These are phyloP conservation scores for Pistacia integerrima DNA, from an alignment of 345 rosid species.

Conservation along the genomic window DNA sequence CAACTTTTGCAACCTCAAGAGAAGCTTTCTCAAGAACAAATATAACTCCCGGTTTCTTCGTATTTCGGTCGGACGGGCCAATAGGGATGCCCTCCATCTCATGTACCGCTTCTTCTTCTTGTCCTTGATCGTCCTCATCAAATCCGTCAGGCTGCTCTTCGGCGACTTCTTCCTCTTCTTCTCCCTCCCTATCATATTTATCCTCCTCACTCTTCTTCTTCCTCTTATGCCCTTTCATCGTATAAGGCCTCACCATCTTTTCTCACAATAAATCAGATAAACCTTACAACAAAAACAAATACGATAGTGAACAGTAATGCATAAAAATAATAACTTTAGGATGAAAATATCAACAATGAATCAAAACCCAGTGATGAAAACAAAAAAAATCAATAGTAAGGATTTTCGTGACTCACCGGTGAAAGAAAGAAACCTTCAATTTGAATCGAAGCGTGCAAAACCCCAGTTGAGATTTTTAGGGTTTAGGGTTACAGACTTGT, in stretches of 20 bases:
- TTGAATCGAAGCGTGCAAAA: too few species aligned
- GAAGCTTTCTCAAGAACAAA: constrained; percentile 89
- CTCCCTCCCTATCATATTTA: constrained; percentile 53
- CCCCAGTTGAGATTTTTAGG: too few species aligned
- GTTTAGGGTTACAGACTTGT: too few species aligned
- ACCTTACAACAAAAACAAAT: constrained; percentile 4
- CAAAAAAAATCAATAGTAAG: too few species aligned
- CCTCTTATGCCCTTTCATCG: constrained; percentile 60
- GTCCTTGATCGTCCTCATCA: constrained; percentile 28
- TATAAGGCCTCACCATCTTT: constrained; percentile 71
- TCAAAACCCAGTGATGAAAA: too few species aligned
- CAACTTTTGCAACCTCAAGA: constrained; percentile 94
- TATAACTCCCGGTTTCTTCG: constrained; percentile 44
- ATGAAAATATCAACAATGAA: too few species aligned
- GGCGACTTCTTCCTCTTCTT: constrained; percentile 32
- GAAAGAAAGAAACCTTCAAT: too few species aligned
- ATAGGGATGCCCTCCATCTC: constrained; percentile 66
- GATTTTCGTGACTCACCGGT: too few species aligned
- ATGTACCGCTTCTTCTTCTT: constrained; percentile 26
- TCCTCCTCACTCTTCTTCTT: constrained; percentile 57
- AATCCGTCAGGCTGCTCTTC: constrained; percentile 15
- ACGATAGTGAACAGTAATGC: neutral
- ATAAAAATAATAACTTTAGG: neutral
- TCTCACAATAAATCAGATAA: neutral
- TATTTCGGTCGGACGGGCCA: constrained; percentile 29